Evolutionary conservation across 164 flowering plant species (phyloP).

Genomic region (Vitis cinerea): DNA sequence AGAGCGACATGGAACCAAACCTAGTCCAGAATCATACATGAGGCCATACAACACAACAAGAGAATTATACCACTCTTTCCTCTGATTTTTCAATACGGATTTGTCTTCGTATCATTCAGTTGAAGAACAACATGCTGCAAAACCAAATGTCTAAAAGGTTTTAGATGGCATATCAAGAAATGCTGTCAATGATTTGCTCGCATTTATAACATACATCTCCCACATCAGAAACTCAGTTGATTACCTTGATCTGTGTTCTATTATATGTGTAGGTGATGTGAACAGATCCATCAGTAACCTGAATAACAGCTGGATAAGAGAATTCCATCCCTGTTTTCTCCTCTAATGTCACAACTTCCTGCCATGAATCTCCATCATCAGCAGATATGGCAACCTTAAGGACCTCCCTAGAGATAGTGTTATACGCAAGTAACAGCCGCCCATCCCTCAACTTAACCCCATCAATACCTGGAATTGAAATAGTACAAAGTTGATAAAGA

Average conservation of each 20-base stretch:
- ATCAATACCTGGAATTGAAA: conserved; percentile 62
- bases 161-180: conserved; percentile 4
- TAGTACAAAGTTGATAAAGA: neutral
- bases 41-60: too few relatives aligned
- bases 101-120: conserved; percentile 11
- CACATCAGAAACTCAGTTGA: neutral
- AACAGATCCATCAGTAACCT: conserved; percentile 60
- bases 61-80: too few relatives aligned
- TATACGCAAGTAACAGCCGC: conserved; percentile 70
- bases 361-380: conserved; percentile 90
- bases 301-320: conserved; percentile 92
- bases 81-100: too few relatives aligned
- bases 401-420: conserved; percentile 73
- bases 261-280: conserved; percentile 83
- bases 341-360: conserved; percentile 68
- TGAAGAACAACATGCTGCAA: conserved; percentile 56
- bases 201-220: neutral
- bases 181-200: neutral
- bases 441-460: conserved; percentile 87
- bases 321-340: conserved; percentile 70
- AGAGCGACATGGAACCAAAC: too few relatives aligned
- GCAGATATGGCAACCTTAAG: conserved; percentile 74
- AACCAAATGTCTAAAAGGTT: conserved; percentile 7
- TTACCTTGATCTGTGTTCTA: conserved; percentile 83
- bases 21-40: too few relatives aligned